phyloP scores from a whole-genome alignment of 441 rosid species.

The Pelargonium fulgidum region DNA sequence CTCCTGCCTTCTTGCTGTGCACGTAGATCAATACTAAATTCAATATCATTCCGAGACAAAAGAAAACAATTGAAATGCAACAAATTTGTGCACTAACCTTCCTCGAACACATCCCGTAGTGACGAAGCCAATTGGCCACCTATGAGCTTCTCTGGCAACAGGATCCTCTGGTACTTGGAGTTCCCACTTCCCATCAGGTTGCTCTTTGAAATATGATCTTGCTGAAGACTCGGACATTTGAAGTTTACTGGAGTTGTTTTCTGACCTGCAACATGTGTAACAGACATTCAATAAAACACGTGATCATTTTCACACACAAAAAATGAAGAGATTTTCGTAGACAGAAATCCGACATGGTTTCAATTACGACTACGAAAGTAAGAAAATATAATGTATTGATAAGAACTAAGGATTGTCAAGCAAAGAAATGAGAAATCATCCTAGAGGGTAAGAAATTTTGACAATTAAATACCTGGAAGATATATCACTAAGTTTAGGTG shows the following conservation, averaged over 20 bases:
- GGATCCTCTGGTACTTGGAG: constrained; percentile 48
- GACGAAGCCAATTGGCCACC: constrained; percentile 80
- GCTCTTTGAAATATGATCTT: constrained; percentile 56
- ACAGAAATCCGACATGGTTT: background rate
- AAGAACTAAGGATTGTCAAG: background rate
- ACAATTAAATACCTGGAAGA: constrained; percentile 42
- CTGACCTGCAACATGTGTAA: constrained; percentile 36
- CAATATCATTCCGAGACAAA: constrained; percentile 3
- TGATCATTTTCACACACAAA: background rate
- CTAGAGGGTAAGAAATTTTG: background rate
- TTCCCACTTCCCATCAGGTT: constrained; percentile 57
- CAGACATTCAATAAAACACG: constrained; percentile 1
- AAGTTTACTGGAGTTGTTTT: constrained; percentile 31
- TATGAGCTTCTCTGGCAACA: constrained; percentile 33
- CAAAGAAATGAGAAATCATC: background rate
- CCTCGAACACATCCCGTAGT: constrained; percentile 77
- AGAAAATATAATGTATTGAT: background rate
- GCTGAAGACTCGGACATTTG: constrained; percentile 50
- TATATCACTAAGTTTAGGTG: constrained; percentile 51
- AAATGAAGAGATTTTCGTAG: background rate
- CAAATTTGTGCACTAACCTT: constrained; percentile 44
- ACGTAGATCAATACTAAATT: background rate
- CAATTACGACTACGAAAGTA: background rate
- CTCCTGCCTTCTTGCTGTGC: constrained; percentile 62
- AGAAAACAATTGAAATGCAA: background rate